Evolutionary conservation across 106 monocot genomes (phyloP).

Genomic region (Allium cepa): DNA sequence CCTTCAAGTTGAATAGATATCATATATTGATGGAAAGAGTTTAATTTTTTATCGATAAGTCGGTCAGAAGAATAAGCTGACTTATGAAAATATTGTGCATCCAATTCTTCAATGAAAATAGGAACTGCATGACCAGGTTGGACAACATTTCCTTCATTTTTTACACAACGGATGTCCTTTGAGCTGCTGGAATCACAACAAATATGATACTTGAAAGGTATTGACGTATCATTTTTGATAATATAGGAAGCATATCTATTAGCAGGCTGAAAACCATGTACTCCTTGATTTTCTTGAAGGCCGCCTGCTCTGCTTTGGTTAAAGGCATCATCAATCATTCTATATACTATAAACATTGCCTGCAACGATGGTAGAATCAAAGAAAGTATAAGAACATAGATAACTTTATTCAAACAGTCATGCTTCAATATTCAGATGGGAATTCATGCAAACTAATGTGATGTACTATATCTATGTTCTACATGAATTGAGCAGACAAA

Average conservation of each 20-base stretch:
- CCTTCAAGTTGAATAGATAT: constrained; percentile 89
- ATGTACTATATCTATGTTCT: too few species aligned
- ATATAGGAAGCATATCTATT: constrained; percentile 88
- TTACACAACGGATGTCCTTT: constrained; percentile 19
- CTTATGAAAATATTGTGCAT: constrained; percentile 41
- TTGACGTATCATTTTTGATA: constrained; percentile 80
- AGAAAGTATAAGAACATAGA: too few species aligned
- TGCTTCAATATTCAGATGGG: too few species aligned
- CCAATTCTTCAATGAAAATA: constrained; percentile 73
- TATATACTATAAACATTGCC: constrained; percentile 53
- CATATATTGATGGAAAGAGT: constrained; percentile 60
- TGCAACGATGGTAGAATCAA: constrained; percentile 17
- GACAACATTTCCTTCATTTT: constrained; percentile 34
- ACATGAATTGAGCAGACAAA: too few species aligned
- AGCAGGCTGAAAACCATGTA: constrained; percentile 12
- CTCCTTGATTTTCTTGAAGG: constrained; percentile 20
- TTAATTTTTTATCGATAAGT: constrained; percentile 45
- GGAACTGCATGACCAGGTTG: constrained; percentile 78
- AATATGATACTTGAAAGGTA: constrained; percentile 70
- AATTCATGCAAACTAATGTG: too few species aligned
- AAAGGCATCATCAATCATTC: constrained; percentile 39
- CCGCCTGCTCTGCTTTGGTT: constrained; percentile 14
- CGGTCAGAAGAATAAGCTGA: constrained; percentile 63
- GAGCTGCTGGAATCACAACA: constrained; percentile 37
- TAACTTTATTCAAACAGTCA: too few species aligned